phyloP scores from a whole-genome alignment of 2,329 filamentous ascomycete genomes.

The Colletotrichum eremochloae region DNA sequence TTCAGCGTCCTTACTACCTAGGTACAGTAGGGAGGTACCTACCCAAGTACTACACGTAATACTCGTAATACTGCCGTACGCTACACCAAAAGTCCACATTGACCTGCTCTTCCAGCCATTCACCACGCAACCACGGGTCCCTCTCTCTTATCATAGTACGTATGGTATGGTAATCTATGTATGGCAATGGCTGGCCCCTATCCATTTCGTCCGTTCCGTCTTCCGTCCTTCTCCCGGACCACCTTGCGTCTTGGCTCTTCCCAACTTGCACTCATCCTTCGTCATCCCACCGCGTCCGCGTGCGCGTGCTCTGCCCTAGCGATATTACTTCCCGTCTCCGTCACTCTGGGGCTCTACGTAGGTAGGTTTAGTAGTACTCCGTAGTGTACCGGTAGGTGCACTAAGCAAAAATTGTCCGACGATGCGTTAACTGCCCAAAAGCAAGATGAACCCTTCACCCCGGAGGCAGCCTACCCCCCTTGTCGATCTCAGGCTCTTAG shows the following conservation, averaged over 20 bases:
- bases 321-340: conserved; percentile 14
- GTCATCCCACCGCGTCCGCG: conserved; percentile 6
- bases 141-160: neutral
- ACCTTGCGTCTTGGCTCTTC: neutral
- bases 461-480: neutral
- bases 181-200: too few species aligned
- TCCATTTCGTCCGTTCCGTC: neutral
- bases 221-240: conserved; percentile 14
- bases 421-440: conserved; percentile 18
- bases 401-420: conserved; percentile 21
- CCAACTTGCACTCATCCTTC: conserved; percentile 15
- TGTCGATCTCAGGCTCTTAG: neutral
- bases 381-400: neutral
- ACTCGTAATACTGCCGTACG: too few species aligned
- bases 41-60: too few species aligned
- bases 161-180: too few species aligned
- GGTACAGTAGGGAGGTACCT: neutral
- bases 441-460: neutral
- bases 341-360: neutral
- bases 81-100: too few species aligned
- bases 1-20: conserved; percentile 43
- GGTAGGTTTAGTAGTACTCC: too few species aligned
- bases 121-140: neutral
- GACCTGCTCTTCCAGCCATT: neutral
- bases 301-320: conserved; percentile 14